A percentile compares a stretch with the other conserved stretches of the same genome.
Conservation (phyloP, 345 rosid species). For the Citrus trifoliata region DNA sequence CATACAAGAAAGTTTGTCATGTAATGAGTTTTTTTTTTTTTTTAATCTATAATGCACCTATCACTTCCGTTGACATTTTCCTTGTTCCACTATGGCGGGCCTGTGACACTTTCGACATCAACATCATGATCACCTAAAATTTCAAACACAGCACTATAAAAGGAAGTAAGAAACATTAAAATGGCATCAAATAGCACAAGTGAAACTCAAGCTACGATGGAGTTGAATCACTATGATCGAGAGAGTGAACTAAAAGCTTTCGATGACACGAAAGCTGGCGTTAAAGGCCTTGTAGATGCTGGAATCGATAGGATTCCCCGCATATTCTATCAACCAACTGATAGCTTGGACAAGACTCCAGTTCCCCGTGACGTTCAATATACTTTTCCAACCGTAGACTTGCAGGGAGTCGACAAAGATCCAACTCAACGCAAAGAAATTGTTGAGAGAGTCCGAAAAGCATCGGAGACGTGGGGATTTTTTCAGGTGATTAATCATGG, state of each 20-base stretch:
- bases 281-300: constrained; percentile 4
- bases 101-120: too few species aligned
- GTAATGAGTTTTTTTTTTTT: too few species aligned
- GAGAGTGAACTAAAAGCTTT: constrained; percentile 11
- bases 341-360: neutral
- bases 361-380: neutral
- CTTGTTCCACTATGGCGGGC: too few species aligned
- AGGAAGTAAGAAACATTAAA: neutral
- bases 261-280: constrained; percentile 10
- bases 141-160: too few species aligned
- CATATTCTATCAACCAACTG: neutral
- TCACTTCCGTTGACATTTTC: too few species aligned
- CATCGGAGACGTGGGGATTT: constrained; percentile 9
- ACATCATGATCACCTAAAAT: too few species aligned
- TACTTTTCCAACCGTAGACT: neutral
- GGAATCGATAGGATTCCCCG: constrained; percentile 4
- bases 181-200: neutral
- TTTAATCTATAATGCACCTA: too few species aligned
- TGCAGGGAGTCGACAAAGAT: neutral
- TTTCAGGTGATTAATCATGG: constrained; percentile 20
- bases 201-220: neutral
- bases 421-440: constrained; percentile 6
- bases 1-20: too few species aligned
- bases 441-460: neutral
- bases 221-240: neutral